phyloP scores from a whole-genome alignment of 2,329 filamentous ascomycete genomes.

The Epichloe aotearoae region DNA sequence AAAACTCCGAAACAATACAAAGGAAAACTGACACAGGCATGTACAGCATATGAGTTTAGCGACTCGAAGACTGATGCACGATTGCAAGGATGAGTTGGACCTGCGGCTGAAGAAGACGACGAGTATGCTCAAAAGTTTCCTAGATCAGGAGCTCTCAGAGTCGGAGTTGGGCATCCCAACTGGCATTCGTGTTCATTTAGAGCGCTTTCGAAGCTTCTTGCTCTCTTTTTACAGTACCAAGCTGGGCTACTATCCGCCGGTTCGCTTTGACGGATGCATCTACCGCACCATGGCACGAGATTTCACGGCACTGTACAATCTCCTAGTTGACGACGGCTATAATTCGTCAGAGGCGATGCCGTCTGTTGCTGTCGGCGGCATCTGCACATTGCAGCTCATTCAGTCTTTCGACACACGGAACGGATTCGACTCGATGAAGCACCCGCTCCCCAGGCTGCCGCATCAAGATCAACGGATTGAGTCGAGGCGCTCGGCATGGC shows the following conservation, averaged over 20 bases:
- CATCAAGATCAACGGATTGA: constrained; percentile 19
- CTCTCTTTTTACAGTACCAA: constrained; percentile 52
- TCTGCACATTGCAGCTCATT: constrained; percentile 57
- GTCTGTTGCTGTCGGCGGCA: constrained; percentile 46
- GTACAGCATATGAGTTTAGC: constrained; percentile 33
- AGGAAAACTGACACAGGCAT: background rate
- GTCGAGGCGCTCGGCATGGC: constrained; percentile 27
- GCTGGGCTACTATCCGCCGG: constrained; percentile 60
- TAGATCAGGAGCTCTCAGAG: constrained; percentile 57
- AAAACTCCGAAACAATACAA: background rate
- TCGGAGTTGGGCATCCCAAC: constrained; percentile 49
- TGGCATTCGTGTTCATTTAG: constrained; percentile 51
- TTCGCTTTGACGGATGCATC: constrained; percentile 28
- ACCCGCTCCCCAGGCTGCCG: constrained; percentile 57
- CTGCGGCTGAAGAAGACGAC: constrained; percentile 44
- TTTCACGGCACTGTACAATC: constrained; percentile 57
- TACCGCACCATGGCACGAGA: constrained; percentile 52
- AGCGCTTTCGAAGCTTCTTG: constrained; percentile 58
- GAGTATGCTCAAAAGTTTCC: constrained; percentile 48
- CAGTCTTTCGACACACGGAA: constrained; percentile 51
- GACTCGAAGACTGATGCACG: constrained; percentile 52
- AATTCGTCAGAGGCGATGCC: constrained; percentile 36
- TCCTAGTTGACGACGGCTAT: constrained; percentile 51
- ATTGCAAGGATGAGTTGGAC: constrained; percentile 52
- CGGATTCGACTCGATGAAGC: constrained; percentile 43